phyloP scores from a whole-genome alignment of 495 filamentous ascomycete species.

The Aspergillus heteromorphus region DNA sequence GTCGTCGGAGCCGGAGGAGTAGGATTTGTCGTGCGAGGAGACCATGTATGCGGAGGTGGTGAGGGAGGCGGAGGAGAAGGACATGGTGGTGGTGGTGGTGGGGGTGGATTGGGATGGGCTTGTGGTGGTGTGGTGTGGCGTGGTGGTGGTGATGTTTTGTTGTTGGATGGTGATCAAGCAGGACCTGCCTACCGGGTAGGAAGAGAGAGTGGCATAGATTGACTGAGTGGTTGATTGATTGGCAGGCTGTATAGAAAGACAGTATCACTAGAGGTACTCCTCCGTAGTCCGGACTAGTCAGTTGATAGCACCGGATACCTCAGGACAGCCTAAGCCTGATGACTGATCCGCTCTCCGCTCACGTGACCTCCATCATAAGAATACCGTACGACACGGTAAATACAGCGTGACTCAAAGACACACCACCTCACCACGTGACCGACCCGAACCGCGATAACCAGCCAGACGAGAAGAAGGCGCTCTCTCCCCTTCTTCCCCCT shows the following conservation, averaged over 20 bases:
- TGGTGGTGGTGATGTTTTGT: constrained; percentile 5
- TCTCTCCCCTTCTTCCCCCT: background rate
- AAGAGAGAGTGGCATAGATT: constrained; percentile 21
- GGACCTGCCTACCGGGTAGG: constrained; percentile 35
- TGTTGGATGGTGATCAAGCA: no score
- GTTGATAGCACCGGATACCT: no score
- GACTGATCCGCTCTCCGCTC: no score
- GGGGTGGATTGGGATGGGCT: background rate
- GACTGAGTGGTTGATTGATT: background rate
- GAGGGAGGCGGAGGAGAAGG: constrained; percentile 37
- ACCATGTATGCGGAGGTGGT: constrained; percentile 40
- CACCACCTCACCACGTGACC: constrained; percentile 1
- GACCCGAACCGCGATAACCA: constrained; percentile 29
- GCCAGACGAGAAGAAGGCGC: constrained; percentile 6
- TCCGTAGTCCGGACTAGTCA: no score
- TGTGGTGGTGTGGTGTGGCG: constrained; percentile 3
- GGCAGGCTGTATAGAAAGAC: no score
- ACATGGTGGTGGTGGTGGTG: constrained; percentile 21
- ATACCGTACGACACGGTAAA: background rate
- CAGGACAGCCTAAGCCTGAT: no score
- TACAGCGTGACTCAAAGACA: constrained; percentile 12
- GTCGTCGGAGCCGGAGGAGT: constrained; percentile 48
- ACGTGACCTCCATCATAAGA: no score
- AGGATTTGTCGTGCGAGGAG: constrained; percentile 32
- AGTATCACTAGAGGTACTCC: no score